Evolutionary conservation across 176 grass and related monocot genomes (phyloP), one percentile per base, ranked within the genome.

Genomic region (Miscanthus lutarioriparius): DNA sequence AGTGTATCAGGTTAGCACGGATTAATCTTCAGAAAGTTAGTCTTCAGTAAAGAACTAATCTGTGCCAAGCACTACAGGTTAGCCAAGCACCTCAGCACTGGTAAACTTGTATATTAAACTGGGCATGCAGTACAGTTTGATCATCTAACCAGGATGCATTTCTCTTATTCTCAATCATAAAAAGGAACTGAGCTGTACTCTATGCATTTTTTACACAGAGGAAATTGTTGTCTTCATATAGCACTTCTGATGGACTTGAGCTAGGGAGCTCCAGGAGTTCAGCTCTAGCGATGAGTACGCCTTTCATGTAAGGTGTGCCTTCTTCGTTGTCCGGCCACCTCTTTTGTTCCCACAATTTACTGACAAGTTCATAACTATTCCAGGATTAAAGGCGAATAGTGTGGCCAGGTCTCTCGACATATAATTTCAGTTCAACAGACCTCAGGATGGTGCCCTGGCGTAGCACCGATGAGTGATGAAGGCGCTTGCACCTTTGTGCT

Each of bases 161-260:
- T 41, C 6, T 79, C 5, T 69, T 85, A 13, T 59, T 86, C 43
- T 72, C n/a, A 7, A 41, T 28, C 17, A n/a, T 25, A 78, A 85
- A 85, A 72, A 75, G 32, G 35, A 79, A 62, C 64, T 94, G 53
- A 90, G 20, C 40, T 64, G 27, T 65, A 33, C 63, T 40, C n/a
- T 67, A 56, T 75, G 75, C 63, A 74, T 59, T 81, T 81, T 87
- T 93, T 30, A 83, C 86, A 98, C 86, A 98, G 96, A 93, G 84
- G 82, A 90, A 89, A 39, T 80, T 98, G 81, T 61, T 98, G 70
- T 90, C 89, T 25, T 82, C 81, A 59, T 84, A 90, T 39, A 84
- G 81, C 20, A 48, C 81, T 23, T 84, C 85, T 36, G 80, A 86
- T 36, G 96, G 72, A 80, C 58, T 77, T 70, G 88, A 78, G 43